Evolutionary conservation across 805 yeast genomes (phyloP), one percentile per base, ranked within the genome.

Genomic region (Barnettozyma siamensis): DNA sequence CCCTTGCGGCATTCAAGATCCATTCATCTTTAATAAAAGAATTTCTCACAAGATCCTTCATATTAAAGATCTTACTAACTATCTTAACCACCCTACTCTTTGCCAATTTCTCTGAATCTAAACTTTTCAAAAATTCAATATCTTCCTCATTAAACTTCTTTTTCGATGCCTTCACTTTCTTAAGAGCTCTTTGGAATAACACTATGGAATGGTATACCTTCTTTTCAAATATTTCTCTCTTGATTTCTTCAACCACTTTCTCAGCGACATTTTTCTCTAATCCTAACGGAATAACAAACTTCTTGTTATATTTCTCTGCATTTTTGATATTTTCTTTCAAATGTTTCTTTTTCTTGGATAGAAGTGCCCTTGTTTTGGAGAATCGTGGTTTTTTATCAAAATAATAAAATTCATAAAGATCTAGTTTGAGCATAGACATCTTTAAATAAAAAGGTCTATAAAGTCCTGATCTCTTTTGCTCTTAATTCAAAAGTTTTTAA

Each of bases 131-230:
- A 15, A 51, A 50, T 28, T 38, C 33, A 30, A 38, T 20, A 34
- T 49, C 56, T 9, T 45, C 47, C 2, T 40, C 39, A 5, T 29
- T 34, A 4, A 33, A 21, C 11, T 26, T 8, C 36, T 39, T 41
- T 16, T 33, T 45, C 37, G 10, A 36, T 44, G 9, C 55, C 43
- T 47, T 26, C 10, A 8, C 28, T 24, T 59, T 58, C 29, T 50
- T 53, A 21, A 76, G 58, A 18, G 58, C 65, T 30, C 72, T 70
- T 26, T 49, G 54, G 38, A 75, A 54, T 43, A 71, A 72, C 33
- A 60, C 64, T 12, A 63, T 40, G 0, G 75, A 62, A 8, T 72
- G 69, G 50, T 75, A 74, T 37, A 67, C 63, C 50, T 80, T 80
- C 35, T 72, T 69, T 7, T 60, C 65, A 45, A 76, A 73, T 6